phyloP scores from a whole-genome alignment of 805 yeast genomes.

The Kuraishia borneana region DNA sequence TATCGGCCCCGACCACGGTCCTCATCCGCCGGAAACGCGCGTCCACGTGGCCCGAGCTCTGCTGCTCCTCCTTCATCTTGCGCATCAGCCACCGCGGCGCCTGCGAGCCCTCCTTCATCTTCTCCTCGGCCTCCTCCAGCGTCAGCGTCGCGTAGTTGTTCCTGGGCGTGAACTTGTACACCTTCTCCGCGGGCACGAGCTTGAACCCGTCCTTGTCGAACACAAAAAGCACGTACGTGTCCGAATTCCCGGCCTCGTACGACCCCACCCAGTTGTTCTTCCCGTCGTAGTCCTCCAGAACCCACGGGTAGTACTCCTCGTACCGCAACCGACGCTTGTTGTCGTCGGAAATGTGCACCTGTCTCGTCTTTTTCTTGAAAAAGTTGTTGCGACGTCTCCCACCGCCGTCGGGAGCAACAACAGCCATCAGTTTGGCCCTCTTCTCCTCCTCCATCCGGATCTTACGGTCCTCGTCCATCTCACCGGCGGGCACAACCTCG shows the following conservation, averaged over 20 bases:
- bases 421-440: slow-evolving; percentile 38
- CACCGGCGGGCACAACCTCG: neutral
- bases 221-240: slow-evolving; percentile 74
- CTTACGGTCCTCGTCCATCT: slow-evolving; percentile 1
- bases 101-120: slow-evolving; percentile 68
- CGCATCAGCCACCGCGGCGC: slow-evolving; percentile 96
- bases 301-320: slow-evolving; percentile 98
- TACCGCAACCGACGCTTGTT: slow-evolving; percentile 75
- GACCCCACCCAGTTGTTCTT: slow-evolving; percentile 91
- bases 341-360: slow-evolving; percentile 72
- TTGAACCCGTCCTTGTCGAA: slow-evolving; percentile 83
- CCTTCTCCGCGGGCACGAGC: slow-evolving; percentile 91
- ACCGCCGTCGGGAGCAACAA: slow-evolving; percentile 88
- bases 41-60: slow-evolving; percentile 41
- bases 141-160: slow-evolving; percentile 90
- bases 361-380: slow-evolving; percentile 74
- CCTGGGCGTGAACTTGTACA: slow-evolving; percentile 86
- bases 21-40: slow-evolving; percentile 30
- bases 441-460: slow-evolving; percentile 3
- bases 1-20: slow-evolving; percentile 24
- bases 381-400: slow-evolving; percentile 56
- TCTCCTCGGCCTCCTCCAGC: slow-evolving; percentile 90
- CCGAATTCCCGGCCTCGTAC: slow-evolving; percentile 84
- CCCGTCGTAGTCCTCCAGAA: slow-evolving; percentile 92
- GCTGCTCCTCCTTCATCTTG: slow-evolving; percentile 61